phyloP scores from a whole-genome alignment of 2,329 filamentous ascomycete species.

The Botrytis hyacinthi region DNA sequence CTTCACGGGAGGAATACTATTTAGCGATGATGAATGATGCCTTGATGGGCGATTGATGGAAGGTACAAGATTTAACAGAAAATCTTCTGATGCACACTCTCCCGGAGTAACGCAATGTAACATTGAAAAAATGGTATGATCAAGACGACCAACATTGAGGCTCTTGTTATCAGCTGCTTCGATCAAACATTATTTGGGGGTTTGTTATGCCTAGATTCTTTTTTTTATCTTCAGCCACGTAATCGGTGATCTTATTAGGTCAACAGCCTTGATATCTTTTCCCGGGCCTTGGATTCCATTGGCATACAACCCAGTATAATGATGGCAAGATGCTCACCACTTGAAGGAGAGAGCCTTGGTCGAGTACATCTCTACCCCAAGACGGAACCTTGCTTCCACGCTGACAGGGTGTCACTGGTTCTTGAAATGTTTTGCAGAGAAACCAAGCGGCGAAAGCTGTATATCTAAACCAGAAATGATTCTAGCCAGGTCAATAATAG shows the following conservation, averaged over 20 bases:
- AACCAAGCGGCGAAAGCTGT: neutral
- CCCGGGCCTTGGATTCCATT: neutral
- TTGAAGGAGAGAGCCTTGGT: neutral
- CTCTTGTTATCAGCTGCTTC: neutral
- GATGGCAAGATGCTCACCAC: neutral
- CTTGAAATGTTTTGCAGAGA: neutral
- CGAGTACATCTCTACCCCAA: neutral
- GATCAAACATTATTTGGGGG: neutral
- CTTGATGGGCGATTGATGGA: neutral
- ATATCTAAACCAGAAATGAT: too few relatives aligned
- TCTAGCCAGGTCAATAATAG: neutral
- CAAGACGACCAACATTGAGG: neutral
- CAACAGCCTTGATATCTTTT: neutral
- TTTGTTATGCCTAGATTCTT: neutral
- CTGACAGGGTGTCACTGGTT: neutral
- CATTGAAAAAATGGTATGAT: neutral
- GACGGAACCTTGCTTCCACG: neutral
- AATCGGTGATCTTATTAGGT: neutral
- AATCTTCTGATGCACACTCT: neutral
- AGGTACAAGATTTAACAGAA: neutral
- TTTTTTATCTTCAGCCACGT: neutral
- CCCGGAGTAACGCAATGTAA: neutral
- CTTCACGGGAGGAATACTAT: neutral
- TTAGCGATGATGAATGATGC: neutral
- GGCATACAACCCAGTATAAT: neutral